A percentile compares a stretch with the other conserved stretches of the same genome.
Conservation (phyloP, 2,329 filamentous ascomycete genomes). For the Alternaria atra region DNA sequence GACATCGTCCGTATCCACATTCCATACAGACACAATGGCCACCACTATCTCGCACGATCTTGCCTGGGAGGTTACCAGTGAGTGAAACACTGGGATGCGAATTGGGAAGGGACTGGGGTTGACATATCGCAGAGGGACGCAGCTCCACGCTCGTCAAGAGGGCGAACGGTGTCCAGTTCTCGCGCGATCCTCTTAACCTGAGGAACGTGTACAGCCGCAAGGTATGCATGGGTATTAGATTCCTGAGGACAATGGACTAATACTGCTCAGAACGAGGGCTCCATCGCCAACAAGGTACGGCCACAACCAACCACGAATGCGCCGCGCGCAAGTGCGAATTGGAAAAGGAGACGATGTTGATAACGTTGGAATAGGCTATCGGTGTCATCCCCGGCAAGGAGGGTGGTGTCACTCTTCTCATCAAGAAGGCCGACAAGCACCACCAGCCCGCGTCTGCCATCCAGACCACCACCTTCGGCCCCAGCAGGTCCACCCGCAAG, state of each 20-base stretch:
- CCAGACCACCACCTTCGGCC: constrained; percentile 73
- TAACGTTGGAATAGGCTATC: constrained; percentile 69
- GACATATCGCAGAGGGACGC: constrained; percentile 71
- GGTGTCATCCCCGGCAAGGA: constrained; percentile 79
- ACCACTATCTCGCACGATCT: constrained; percentile 82
- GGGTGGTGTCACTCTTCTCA: constrained; percentile 80
- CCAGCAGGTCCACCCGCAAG: constrained; percentile 81
- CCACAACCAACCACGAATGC: constrained; percentile 19
- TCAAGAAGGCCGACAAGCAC: constrained; percentile 79
- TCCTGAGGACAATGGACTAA: constrained; percentile 34
- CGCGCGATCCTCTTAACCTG: constrained; percentile 92
- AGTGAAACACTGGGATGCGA: constrained; percentile 56
- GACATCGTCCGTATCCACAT: constrained; percentile 40
- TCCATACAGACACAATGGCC: constrained; percentile 57
- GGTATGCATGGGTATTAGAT: constrained; percentile 60
- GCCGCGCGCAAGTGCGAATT: neutral
- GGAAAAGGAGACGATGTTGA: constrained; percentile 14
- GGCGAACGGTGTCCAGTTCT: constrained; percentile 86
- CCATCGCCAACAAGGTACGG: constrained; percentile 89
- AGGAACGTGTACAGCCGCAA: constrained; percentile 91
- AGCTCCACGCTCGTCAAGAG: constrained; percentile 95
- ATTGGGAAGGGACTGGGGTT: constrained; percentile 17
- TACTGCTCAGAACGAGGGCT: constrained; percentile 78
- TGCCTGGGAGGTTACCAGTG: constrained; percentile 95
- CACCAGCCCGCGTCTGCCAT: constrained; percentile 76